Evolutionary conservation across 192 early-diverging fungal species (phyloP).

Genomic region (Podochytrium sp.): DNA sequence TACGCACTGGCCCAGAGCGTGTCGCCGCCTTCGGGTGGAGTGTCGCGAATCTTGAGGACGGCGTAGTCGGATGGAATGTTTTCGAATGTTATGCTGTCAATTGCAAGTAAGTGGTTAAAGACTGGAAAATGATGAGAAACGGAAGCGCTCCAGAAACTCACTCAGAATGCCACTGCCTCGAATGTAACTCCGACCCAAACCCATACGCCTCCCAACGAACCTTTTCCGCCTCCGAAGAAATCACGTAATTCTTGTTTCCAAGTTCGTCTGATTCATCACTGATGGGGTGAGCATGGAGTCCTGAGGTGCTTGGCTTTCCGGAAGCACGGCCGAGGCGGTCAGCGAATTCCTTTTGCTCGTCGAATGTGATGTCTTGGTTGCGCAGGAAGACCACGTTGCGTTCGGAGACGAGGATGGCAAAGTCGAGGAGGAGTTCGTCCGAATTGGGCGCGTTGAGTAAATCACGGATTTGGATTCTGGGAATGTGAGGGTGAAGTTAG

Average conservation of each 20-base stretch:
- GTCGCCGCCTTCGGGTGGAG: conserved; percentile 55
- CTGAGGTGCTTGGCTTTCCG: conserved; percentile 25
- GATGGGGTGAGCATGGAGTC: conserved; percentile 22
- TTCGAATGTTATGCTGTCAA: conserved; percentile 55
- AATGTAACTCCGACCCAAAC: background rate
- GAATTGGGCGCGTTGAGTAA: conserved; percentile 48
- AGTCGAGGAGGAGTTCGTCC: conserved; percentile 63
- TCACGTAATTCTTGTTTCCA: background rate
- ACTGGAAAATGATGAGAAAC: background rate
- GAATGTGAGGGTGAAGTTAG: background rate
- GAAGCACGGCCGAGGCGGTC: conserved; percentile 8
- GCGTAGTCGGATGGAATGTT: conserved; percentile 56
- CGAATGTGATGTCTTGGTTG: conserved; percentile 63
- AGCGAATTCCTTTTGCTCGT: conserved; percentile 59
- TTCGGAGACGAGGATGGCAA: conserved; percentile 66
- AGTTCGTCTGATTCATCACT: conserved; percentile 4
- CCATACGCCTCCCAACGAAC: too few species aligned
- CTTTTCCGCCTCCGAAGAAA: conserved; percentile 18
- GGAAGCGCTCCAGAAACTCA: background rate
- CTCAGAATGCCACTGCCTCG: conserved; percentile 22
- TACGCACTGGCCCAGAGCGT: conserved; percentile 63
- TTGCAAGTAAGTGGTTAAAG: background rate
- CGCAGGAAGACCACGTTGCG: conserved; percentile 74
- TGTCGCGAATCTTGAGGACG: conserved; percentile 52
- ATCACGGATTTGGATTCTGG: conserved; percentile 25